These are phyloP conservation scores for Parsonsia alboflavescens DNA, from an alignment of 257 asterid genomes.

Conservation along the genomic window DNA sequence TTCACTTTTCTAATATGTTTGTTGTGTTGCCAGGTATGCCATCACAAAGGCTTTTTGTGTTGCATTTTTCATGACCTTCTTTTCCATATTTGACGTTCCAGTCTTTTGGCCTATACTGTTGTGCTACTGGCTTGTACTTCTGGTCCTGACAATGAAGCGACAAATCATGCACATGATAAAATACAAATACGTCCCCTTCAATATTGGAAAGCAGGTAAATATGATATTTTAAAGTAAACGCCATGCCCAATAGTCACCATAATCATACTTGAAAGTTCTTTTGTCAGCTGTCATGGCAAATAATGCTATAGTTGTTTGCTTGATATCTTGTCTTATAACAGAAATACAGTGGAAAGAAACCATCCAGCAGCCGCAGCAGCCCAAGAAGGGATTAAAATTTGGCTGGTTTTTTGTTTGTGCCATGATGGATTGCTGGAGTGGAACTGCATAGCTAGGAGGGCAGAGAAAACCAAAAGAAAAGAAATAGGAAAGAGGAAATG, in stretches of 20 bases:
- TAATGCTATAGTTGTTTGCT: not conserved
- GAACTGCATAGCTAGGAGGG: not conserved
- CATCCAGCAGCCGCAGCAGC: constrained; percentile 50
- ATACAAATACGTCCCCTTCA: constrained; percentile 78
- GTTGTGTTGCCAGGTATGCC: constrained; percentile 63
- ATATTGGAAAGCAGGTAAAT: constrained; percentile 78
- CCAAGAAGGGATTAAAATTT: constrained; percentile 57
- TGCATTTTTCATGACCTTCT: constrained; percentile 80
- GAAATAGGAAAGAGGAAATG: constrained; percentile 4
- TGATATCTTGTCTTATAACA: constrained; percentile 34
- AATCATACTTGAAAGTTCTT: not conserved
- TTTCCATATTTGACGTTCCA: constrained; percentile 83
- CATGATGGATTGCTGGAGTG: constrained; percentile 1
- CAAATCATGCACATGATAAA: constrained; percentile 91
- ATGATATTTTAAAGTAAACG: not conserved
- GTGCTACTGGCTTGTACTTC: constrained; percentile 83
- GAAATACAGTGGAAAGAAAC: constrained; percentile 66
- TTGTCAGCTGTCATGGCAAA: not conserved
- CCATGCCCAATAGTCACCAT: not conserved
- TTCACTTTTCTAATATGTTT: not conserved
- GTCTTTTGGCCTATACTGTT: constrained; percentile 91
- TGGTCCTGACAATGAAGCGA: constrained; percentile 85
- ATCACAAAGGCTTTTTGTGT: constrained; percentile 82
- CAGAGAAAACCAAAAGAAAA: not conserved
- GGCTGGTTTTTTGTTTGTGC: constrained; percentile 11